These are phyloP conservation scores for Tillandsia fasciculata DNA, from an alignment of 176 grass and related monocot species.

Conservation along the genomic window DNA sequence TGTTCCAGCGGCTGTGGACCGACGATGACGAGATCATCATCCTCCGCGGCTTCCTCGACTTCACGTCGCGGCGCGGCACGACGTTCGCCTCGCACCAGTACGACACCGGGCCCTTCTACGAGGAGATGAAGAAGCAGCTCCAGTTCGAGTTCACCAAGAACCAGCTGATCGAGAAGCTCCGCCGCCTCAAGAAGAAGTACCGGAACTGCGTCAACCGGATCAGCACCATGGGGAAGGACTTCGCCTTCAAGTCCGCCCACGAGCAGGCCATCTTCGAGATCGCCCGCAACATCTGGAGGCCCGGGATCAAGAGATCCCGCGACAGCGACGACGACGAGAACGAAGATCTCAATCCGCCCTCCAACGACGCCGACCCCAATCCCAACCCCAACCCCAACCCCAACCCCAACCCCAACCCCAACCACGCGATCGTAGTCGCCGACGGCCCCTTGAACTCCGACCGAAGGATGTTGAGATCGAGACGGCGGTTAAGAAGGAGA, in stretches of 20 bases:
- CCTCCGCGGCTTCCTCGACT: conserved; percentile 66
- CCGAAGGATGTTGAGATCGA: conserved; percentile 31
- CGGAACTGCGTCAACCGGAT: conserved; percentile 51
- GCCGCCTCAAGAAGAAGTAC: conserved; percentile 96
- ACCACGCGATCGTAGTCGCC: neutral
- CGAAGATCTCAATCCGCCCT: conserved; percentile 44
- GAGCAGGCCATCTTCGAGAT: conserved; percentile 79
- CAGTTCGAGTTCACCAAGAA: conserved; percentile 77
- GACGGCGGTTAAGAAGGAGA: conserved; percentile 42
- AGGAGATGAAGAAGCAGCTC: conserved; percentile 67
- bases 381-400: neutral
- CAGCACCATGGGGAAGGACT: conserved; percentile 31
- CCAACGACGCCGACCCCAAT: neutral
- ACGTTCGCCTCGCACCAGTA: conserved; percentile 89
- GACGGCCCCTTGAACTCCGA: conserved; percentile 23
- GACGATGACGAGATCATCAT: conserved; percentile 90
- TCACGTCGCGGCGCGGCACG: conserved; percentile 83
- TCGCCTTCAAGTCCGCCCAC: conserved; percentile 61
- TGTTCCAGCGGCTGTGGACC: conserved; percentile 92
- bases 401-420: neutral
- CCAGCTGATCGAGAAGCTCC: conserved; percentile 93
- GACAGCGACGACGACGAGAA: conserved; percentile 58
- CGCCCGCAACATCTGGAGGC: conserved; percentile 67
- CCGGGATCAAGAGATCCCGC: conserved; percentile 42
- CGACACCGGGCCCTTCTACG: conserved; percentile 85